These are phyloP conservation scores for Hymenoscyphus repandus DNA, from an alignment of 2,329 filamentous ascomycete species.

Conservation along the genomic window DNA sequence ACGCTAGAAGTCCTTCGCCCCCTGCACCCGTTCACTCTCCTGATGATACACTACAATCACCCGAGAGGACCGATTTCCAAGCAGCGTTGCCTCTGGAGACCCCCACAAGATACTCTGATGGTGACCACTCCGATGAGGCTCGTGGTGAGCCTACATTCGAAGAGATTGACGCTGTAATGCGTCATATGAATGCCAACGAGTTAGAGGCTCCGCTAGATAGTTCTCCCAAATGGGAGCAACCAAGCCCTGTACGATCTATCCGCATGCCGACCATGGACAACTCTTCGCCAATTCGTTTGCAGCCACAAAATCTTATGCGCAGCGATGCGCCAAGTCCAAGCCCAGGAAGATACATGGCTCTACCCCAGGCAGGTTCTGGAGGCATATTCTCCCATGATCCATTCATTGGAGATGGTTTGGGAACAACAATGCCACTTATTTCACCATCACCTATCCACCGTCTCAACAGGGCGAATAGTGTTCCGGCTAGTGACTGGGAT, in stretches of 20 bases:
- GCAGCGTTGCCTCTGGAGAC: constrained; percentile 23
- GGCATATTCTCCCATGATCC: constrained; percentile 38
- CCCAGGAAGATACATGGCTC: constrained; percentile 48
- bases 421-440: constrained; percentile 40
- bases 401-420: constrained; percentile 29
- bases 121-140: constrained; percentile 7
- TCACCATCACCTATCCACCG: constrained; percentile 55
- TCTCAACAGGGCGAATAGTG: constrained; percentile 56
- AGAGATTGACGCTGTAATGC: constrained; percentile 91
- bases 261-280: constrained; percentile 36
- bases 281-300: constrained; percentile 48
- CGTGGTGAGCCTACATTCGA: constrained; percentile 50
- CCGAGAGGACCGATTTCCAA: constrained; percentile 26
- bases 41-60: constrained; percentile 16
- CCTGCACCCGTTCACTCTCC: constrained; percentile 13
- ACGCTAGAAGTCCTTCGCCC: constrained; percentile 27
- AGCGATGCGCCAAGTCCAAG: constrained; percentile 72
- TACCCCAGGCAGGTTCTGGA: constrained; percentile 39
- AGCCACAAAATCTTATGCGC: constrained; percentile 48
- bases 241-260: constrained; percentile 37
- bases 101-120: constrained; percentile 13
- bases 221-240: constrained; percentile 42
- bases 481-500: constrained; percentile 87
- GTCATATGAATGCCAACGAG: constrained; percentile 70
- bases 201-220: constrained; percentile 37